phyloP scores from a whole-genome alignment of 2,329 filamentous ascomycete species.

The Fusarium sp. region DNA sequence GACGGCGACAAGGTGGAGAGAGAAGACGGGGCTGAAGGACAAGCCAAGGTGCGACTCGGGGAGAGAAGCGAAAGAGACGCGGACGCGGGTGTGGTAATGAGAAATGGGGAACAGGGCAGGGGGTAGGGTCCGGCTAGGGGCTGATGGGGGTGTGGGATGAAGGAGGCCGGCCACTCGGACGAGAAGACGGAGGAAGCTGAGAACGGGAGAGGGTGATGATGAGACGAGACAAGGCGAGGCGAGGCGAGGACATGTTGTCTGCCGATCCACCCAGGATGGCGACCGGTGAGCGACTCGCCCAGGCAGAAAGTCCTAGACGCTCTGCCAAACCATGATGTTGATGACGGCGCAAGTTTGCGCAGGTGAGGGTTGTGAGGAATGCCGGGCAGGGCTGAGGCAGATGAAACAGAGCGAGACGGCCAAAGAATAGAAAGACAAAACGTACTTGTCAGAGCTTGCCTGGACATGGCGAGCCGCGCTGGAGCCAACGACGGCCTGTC shows the following conservation, averaged over 20 bases:
- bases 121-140: conserved; percentile 23
- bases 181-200: conserved; percentile 27
- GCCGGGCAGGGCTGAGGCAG: conserved; percentile 1
- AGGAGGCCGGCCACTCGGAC: conserved; percentile 34
- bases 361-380: conserved; percentile 8
- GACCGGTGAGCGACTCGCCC: neutral
- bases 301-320: neutral
- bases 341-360: neutral
- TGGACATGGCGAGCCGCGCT: conserved; percentile 61
- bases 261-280: conserved; percentile 32
- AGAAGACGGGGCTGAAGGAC: conserved; percentile 20
- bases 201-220: conserved; percentile 29
- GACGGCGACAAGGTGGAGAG: conserved; percentile 41
- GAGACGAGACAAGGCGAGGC: conserved; percentile 31
- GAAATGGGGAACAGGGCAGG: conserved; percentile 33
- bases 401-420: conserved; percentile 5
- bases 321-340: neutral
- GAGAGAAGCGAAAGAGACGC: conserved; percentile 24
- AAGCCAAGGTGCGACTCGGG: conserved; percentile 28
- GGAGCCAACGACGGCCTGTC: conserved; percentile 56
- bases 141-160: conserved; percentile 28
- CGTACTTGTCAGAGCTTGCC: conserved; percentile 67
- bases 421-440: conserved; percentile 39
- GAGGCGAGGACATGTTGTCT: conserved; percentile 29
- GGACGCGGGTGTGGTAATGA: conserved; percentile 32